Percentiles rank a stretch among this genome's conserved stretches.
Evolutionary conservation across 495 filamentous ascomycete species (phyloP).

Genomic region (Lindgomyces ingoldianus): DNA sequence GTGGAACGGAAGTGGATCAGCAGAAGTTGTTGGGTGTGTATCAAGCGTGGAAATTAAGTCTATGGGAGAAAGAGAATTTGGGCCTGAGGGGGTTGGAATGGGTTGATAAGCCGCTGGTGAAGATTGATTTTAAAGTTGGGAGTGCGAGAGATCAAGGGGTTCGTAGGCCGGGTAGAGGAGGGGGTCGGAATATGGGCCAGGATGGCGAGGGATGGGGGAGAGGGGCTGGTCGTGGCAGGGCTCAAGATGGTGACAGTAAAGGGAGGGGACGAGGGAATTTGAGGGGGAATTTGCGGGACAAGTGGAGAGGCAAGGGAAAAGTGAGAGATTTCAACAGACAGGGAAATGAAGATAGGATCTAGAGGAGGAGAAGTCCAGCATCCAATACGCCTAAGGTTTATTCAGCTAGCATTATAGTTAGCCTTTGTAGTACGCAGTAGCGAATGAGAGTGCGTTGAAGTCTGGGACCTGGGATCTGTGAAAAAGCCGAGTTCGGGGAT

Average conservation of each 20-base stretch:
- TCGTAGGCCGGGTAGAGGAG: conserved; percentile 32
- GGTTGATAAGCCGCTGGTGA: conserved; percentile 57
- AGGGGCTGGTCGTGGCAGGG: background rate
- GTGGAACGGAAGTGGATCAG: conserved; percentile 55
- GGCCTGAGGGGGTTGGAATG: conserved; percentile 56
- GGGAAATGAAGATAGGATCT: background rate
- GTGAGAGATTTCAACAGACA: background rate
- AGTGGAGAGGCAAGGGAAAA: background rate
- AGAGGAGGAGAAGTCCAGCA: background rate
- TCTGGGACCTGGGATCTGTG: too few species aligned
- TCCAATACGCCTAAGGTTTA: too few species aligned
- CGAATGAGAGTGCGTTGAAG: too few species aligned
- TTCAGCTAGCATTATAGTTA: too few species aligned
- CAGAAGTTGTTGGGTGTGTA: conserved; percentile 27
- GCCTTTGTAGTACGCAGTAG: too few species aligned
- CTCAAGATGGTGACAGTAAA: background rate
- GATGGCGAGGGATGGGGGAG: background rate
- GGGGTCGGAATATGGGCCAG: conserved; percentile 24
- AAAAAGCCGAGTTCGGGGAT: too few species aligned
- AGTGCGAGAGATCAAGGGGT: conserved; percentile 30
- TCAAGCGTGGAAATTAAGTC: background rate
- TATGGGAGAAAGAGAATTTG: conserved; percentile 51
- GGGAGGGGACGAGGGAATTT: background rate
- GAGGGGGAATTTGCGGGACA: background rate
- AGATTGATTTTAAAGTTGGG: conserved; percentile 57